Evolutionary conservation across 2,329 filamentous ascomycete species (phyloP), one percentile per base, ranked within the genome.

Genomic region (Daldinia sp.): DNA sequence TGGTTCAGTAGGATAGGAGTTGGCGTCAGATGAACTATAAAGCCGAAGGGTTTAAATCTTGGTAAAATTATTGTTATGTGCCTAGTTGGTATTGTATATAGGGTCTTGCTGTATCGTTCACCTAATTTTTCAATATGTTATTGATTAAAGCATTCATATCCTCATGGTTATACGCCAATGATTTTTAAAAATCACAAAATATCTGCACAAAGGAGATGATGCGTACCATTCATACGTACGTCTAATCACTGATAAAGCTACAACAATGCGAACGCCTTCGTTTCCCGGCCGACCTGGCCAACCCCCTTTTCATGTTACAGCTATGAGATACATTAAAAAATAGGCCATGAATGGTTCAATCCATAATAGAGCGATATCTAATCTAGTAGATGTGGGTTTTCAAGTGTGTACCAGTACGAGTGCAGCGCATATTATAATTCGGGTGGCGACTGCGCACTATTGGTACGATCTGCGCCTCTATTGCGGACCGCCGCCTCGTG

Each of bases 401-500:
- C 6, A 28, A n/a, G 10, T 37, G 20, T 51, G 37, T 46, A 65
- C 46, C 51, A 58, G 9, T 39, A 51, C 35, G 26, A 53, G 46
- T 39, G 54, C 48, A 55, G 39, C 23, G 41, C 35, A 28, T 50
- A 58, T 61, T 51, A 54, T 6, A 42, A 39, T 51, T 39, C 46
- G 23, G 9, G 18, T 46, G 9, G n/a, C 12, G 26, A 37, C 42
- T 53, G 12, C 18, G 18, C 6, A 23, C 30, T 62, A 48, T 41
- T 56, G 67, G 63, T 71, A 70, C 37, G 67, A 55, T 15, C 66
- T 67, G 61, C 78, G 23, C 26, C 58, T 50, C 67, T 71, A 70
- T 61, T 74, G 71, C 46, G 69, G 63, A 46, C 69, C 72, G 60
- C 79, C 81, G 54, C 79, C 79, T 59, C 79, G 76, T 56, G 78